Base-by-base conservation (phyloP, 1,284 basidiomycete species). In the Malassezia caprae region DNA sequence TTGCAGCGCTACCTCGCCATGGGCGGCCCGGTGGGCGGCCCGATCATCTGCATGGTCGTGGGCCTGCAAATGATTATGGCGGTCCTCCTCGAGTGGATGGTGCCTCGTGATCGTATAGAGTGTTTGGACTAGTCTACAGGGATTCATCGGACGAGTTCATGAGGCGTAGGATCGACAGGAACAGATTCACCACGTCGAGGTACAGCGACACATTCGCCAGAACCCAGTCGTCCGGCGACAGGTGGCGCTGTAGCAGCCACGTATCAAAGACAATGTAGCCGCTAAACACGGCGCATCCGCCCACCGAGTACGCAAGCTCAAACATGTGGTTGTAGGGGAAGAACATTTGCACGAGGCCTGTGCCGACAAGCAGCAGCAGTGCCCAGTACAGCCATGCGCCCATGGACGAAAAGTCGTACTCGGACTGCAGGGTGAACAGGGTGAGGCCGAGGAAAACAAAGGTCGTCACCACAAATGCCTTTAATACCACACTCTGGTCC, bases 191-290 rank as follows among this genome's bases (percentile, higher is more conserved):
- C 40, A 76, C 63, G 58, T 82, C 82, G 48, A 71, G 62, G 51
- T 65, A 93, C 34, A 93, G 82, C 62, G 83, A 85, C 73, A 93
- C 84, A 42, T 85, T 80, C 45, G 84, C 88, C 77, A 89, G 78
- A 59, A 90, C 88, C 76, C 82, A 90, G 72, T 91, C 89, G 62
- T 90, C 88, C 0, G 87, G 86, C 12, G 84, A 86, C 31, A 90
- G 77, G 52, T 82, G 48, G 12, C 62, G 53, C 75, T 85, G 87
- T 76, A 93, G 88, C 58, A 83, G 74, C 75, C 85, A 87, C 1
- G 89, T 93, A 61, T 91, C 88, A 69, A 85, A 90, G 17, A 77
- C 56, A 34, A 77, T 76, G 66, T 76, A 76, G 32, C 65, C 32
- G 83, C 86, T 60, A 79, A 91, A 91, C 55, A 91, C 75, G 41